phyloP scores from a whole-genome alignment of 768 basidiomycete genomes.

The Tricholoma hemisulphureum region DNA sequence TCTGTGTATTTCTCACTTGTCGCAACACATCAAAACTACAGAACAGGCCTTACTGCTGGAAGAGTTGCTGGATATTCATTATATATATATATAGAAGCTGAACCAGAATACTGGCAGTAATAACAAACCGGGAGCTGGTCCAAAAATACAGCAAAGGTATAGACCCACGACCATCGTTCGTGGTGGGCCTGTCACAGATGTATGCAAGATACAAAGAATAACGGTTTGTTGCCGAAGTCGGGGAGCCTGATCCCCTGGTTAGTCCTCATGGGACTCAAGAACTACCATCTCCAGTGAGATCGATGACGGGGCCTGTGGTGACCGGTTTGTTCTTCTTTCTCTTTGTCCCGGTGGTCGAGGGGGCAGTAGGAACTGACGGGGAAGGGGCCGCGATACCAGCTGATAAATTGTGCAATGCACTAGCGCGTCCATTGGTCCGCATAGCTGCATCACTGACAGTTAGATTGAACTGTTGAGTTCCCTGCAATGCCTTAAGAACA shows the following conservation, averaged over 20 bases:
- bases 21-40: no score
- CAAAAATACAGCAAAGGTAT: no score
- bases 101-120: no score
- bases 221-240: not conserved
- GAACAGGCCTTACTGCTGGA: no score
- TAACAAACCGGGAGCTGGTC: no score
- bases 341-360: conserved; percentile 16
- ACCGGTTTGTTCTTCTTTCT: conserved; percentile 16
- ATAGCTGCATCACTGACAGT: not conserved
- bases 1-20: no score
- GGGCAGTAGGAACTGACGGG: conserved; percentile 3
- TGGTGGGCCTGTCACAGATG: no score
- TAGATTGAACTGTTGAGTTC: conserved; percentile 19
- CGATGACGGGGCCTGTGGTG: conserved; percentile 19
- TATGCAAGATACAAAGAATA: no score
- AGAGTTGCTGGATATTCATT: no score
- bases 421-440: conserved; percentile 1
- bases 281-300: conserved; percentile 22
- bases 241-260: not conserved
- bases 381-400: conserved; percentile 13
- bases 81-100: no score
- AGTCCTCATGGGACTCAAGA: no score
- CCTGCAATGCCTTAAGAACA: conserved; percentile 26
- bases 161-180: no score
- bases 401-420: not conserved